Conservation (phyloP, 768 basidiomycete species). For the Lactarius vividus region DNA sequence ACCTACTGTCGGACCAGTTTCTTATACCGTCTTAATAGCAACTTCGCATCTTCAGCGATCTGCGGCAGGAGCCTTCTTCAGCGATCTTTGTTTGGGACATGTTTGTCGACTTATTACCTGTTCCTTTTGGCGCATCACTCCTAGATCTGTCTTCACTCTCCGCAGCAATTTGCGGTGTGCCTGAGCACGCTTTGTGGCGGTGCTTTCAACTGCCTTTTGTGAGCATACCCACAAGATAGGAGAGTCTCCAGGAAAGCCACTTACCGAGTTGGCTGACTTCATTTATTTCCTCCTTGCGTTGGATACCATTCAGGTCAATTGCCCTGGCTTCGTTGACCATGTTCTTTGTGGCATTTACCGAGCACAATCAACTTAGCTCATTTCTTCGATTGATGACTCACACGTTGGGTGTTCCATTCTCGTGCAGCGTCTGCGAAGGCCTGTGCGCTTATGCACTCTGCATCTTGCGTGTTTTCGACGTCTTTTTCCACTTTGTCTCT, state of each 20-base stretch:
- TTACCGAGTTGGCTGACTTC: slow-evolving; percentile 22
- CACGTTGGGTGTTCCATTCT: slow-evolving; percentile 18
- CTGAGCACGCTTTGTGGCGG: slow-evolving; percentile 7
- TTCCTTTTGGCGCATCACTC: slow-evolving; percentile 10
- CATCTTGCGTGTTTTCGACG: not conserved
- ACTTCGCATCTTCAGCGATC: slow-evolving; percentile 18
- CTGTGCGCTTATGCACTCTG: slow-evolving; percentile 1
- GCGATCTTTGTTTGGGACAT: not conserved
- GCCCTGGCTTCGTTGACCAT: slow-evolving; percentile 14
- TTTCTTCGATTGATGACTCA: slow-evolving; percentile 1
- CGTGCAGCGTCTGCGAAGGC: slow-evolving; percentile 4
- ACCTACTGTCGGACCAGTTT: slow-evolving; percentile 14
- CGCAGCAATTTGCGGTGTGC: slow-evolving; percentile 22
- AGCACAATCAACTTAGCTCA: not conserved
- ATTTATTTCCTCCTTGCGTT: slow-evolving; percentile 18
- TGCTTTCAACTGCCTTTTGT: slow-evolving; percentile 17
- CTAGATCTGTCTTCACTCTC: slow-evolving; percentile 13
- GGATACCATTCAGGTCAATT: slow-evolving; percentile 12
- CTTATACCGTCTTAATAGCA: slow-evolving; percentile 18
- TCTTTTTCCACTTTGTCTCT: slow-evolving; percentile 18
- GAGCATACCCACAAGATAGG: not conserved
- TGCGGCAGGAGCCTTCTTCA: not conserved
- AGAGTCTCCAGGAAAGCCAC: not conserved
- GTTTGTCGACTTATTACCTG: slow-evolving; percentile 14
- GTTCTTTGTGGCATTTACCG: slow-evolving; percentile 2